Evolutionary conservation across 2,329 filamentous ascomycete genomes (phyloP).

Genomic region (Myriosclerotinia duriaeana): DNA sequence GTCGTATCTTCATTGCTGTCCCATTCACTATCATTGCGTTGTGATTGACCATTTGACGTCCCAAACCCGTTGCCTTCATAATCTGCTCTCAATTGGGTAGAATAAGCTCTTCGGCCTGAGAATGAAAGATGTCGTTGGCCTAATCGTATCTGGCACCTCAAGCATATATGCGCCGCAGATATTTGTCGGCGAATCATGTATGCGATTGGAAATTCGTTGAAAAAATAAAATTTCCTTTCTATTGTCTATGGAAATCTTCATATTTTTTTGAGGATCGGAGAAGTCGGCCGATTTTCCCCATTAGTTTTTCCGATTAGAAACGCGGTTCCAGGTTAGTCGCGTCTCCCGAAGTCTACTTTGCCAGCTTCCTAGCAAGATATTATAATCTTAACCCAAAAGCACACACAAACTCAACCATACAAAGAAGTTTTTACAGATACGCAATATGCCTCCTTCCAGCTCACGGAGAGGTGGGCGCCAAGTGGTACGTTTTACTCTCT

Average conservation of each 20-base stretch:
- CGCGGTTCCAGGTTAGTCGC: slow-evolving; percentile 8
- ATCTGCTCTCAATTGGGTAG: background rate
- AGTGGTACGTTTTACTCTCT: slow-evolving; percentile 7
- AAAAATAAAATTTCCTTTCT: background rate
- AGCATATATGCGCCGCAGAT: slow-evolving; percentile 38
- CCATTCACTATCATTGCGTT: background rate
- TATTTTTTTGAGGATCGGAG: slow-evolving; percentile 9
- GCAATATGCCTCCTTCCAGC: slow-evolving; percentile 10
- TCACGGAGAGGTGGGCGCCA: slow-evolving; percentile 4
- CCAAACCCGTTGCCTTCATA: background rate
- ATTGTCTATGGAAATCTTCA: slow-evolving; percentile 2
- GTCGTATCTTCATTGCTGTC: background rate
- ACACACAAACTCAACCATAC: background rate
- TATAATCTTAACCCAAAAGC: background rate
- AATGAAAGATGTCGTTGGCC: slow-evolving; percentile 25
- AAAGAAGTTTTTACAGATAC: background rate
- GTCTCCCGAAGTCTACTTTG: background rate
- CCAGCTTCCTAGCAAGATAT: too few species aligned
- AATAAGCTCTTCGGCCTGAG: slow-evolving; percentile 24
- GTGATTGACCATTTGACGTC: slow-evolving; percentile 1
- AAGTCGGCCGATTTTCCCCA: slow-evolving; percentile 2
- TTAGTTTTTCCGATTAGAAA: slow-evolving; percentile 14
- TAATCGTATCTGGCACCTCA: slow-evolving; percentile 39
- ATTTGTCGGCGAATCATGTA: slow-evolving; percentile 39
- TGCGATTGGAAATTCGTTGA: slow-evolving; percentile 31